Evolutionary conservation across 23 red algal species (phyloP).

Genomic region (Chondrus crispus): DNA sequence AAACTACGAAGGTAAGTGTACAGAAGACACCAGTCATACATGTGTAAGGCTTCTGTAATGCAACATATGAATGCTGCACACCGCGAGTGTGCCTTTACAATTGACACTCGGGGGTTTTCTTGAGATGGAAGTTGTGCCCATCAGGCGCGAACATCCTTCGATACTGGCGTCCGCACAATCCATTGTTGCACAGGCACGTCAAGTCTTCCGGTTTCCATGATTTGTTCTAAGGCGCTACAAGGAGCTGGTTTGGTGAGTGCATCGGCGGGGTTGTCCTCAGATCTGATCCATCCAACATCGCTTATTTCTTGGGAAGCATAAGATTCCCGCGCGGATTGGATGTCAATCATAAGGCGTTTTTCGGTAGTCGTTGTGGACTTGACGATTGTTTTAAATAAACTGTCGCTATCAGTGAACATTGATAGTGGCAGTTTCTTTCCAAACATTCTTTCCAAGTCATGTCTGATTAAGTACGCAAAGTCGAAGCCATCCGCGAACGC

Average conservation of each 20-base stretch:
- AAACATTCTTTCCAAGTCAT: neutral
- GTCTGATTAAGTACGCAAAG: neutral
- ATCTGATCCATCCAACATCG: conserved; percentile 4
- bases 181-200: conserved; percentile 1
- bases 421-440: neutral
- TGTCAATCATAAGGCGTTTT: conserved; percentile 13
- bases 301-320: neutral
- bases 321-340: neutral
- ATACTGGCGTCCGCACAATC: neutral
- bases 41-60: no score
- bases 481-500: conserved; percentile 12
- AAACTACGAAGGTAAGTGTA: no score
- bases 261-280: neutral
- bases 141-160: no score
- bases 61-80: no score
- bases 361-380: neutral
- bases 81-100: no score
- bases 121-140: no score
- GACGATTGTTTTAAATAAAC: neutral
- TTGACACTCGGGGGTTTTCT: no score
- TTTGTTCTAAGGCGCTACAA: neutral
- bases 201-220: neutral
- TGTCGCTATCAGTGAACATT: neutral
- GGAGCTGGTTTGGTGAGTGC: neutral
- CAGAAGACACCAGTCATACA: no score